Base-by-base conservation (phyloP, 768 basidiomycete species). In the Boletus eberwhitei region DNA sequence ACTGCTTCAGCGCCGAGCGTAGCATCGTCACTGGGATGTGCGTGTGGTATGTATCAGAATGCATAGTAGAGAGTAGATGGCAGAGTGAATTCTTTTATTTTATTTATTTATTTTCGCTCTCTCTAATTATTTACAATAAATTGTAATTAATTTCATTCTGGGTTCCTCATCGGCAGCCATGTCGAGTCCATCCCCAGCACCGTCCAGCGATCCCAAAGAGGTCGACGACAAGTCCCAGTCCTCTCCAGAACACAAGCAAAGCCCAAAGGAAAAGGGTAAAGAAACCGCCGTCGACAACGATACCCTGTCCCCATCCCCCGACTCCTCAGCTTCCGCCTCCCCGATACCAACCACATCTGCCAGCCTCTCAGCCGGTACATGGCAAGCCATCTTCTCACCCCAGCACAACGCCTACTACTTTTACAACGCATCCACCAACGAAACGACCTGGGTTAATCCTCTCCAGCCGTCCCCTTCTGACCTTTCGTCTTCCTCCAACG, bases 371-470 rank as follows among this genome's bases (percentile, higher is more conserved):
- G 63, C 61, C 17, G 64, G 65, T 50, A 71, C 79, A 26, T 93
- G 91, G 90, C 91, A 92, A 69, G 90, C 90, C 36, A 79, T 93
- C 31, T 93, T 79, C 73, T 85, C 90, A 1, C 82, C 88, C 1
- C 77, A 85, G 57, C 83, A 89, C 74, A 87, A 81, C 69, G 78
- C 88, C 11, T 93, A 93, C 73, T 93, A 93, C 70, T 93, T 92
- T 75, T 88, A 79, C 78, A 93, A 92, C 71, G 53, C 82, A 11
- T 69, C 73, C 55, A 91, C 90, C 0, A 77, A 85, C 50, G 83
- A 92, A 73, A 93, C 90, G 17, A 93, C 90, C 3, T 93, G 91
- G 91, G 73, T 75, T 29, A 93, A 93, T 64, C 90, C 90, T 11
- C 75, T 93, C 38, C 74, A 81, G 41, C 71, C 71, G 17, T 54